Evolutionary conservation across 169 alveolate species (phyloP).

Genomic region (Amoebophrya sp.): DNA sequence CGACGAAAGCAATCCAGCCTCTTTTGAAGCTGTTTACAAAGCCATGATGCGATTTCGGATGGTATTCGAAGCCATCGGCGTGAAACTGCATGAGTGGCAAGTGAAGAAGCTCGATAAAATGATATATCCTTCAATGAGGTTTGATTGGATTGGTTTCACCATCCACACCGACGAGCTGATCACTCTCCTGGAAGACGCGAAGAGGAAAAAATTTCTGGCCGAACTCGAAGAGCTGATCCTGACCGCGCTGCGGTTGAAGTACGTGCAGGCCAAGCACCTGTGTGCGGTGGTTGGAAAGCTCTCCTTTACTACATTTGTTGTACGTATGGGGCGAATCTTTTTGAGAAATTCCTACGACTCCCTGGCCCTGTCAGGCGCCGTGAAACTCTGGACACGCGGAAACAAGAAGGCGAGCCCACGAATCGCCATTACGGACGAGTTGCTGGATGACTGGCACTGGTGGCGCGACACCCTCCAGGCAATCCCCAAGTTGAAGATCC

Average conservation of each 20-base stretch:
- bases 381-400: background rate
- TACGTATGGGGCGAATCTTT: background rate
- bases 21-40: background rate
- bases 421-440: background rate
- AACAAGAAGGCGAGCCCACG: background rate
- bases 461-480: background rate
- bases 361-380: background rate
- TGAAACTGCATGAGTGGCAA: background rate
- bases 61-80: background rate
- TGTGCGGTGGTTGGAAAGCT: background rate
- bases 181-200: background rate
- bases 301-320: background rate
- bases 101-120: background rate
- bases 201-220: background rate
- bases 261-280: background rate
- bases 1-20: background rate
- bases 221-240: background rate
- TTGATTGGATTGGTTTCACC: background rate
- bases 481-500: background rate
- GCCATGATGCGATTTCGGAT: background rate
- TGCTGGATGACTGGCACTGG: background rate
- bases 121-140: background rate
- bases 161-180: background rate
- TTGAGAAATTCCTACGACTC: background rate
- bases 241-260: background rate